Evolutionary conservation across 176 grass and related monocot species (phyloP).

Genomic region (Alopecurus myosuroides): DNA sequence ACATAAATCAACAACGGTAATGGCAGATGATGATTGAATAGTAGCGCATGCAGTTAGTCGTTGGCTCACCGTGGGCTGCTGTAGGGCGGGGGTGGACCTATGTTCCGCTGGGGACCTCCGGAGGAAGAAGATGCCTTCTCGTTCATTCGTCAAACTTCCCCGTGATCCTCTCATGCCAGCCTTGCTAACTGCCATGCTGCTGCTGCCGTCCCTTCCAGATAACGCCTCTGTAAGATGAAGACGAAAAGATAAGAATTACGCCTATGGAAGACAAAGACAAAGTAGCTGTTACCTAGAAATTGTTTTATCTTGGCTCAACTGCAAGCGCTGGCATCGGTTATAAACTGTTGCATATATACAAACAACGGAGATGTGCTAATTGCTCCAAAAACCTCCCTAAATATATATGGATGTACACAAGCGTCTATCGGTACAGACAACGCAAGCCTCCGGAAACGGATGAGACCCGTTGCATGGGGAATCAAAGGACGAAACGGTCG

Average conservation of each 20-base stretch:
- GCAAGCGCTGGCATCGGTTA: neutral
- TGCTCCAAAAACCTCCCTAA: slow-evolving; percentile 9
- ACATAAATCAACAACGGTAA: neutral
- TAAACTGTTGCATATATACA: neutral
- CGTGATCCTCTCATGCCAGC: slow-evolving; percentile 53
- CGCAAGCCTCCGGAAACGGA: slow-evolving; percentile 44
- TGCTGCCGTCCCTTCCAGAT: slow-evolving; percentile 8
- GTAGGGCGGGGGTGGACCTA: slow-evolving; percentile 40
- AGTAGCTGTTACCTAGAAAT: slow-evolving; percentile 26
- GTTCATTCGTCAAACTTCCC: slow-evolving; percentile 44
- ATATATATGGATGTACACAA: neutral
- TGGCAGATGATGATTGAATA: neutral
- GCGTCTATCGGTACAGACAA: slow-evolving; percentile 29
- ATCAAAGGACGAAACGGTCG: slow-evolving; percentile 41
- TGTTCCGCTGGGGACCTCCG: slow-evolving; percentile 27
- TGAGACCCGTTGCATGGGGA: slow-evolving; percentile 41
- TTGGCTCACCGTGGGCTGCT: slow-evolving; percentile 4
- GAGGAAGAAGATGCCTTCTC: slow-evolving; percentile 32
- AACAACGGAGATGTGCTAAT: slow-evolving; percentile 27
- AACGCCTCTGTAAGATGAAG: neutral
- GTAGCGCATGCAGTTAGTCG: neutral
- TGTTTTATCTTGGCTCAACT: slow-evolving; percentile 23
- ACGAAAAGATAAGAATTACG: neutral
- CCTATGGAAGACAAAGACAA: too few species aligned
- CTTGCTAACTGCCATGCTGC: slow-evolving; percentile 45